Evolutionary conservation across 805 yeast species (phyloP).

Genomic region (Maudiozyma serrabonitensis): DNA sequence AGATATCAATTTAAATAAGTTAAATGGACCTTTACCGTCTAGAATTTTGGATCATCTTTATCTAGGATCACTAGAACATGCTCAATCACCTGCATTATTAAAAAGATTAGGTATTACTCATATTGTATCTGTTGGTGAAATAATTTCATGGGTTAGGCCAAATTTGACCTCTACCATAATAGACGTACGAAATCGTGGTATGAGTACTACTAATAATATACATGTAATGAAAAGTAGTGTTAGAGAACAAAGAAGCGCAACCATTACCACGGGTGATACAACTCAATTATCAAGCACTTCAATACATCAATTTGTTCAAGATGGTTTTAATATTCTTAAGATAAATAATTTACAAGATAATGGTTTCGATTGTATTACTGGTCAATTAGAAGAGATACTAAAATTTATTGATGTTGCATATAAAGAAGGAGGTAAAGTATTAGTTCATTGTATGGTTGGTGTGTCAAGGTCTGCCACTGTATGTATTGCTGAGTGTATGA

Average conservation of each 20-base stretch:
- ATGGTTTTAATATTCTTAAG: constrained; percentile 34
- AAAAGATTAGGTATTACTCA: constrained; percentile 57
- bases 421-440: constrained; percentile 37
- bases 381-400: constrained; percentile 53
- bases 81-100: constrained; percentile 58
- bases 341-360: constrained; percentile 79
- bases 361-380: constrained; percentile 70
- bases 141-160: constrained; percentile 44
- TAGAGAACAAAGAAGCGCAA: constrained; percentile 4
- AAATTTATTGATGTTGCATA: constrained; percentile 52
- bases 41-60: constrained; percentile 74
- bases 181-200: constrained; percentile 11
- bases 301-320: constrained; percentile 9
- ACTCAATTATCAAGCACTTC: neutral
- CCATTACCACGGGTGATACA: neutral
- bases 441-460: constrained; percentile 93
- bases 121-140: constrained; percentile 82
- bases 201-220: constrained; percentile 8
- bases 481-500: constrained; percentile 92
- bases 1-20: constrained; percentile 21
- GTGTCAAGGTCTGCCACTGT: constrained; percentile 93
- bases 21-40: constrained; percentile 72
- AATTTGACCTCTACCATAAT: neutral
- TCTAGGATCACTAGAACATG: constrained; percentile 77
- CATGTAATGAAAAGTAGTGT: too few species aligned